Conservation (phyloP, 306 rosid species). For the Spatholobus suberectus region DNA sequence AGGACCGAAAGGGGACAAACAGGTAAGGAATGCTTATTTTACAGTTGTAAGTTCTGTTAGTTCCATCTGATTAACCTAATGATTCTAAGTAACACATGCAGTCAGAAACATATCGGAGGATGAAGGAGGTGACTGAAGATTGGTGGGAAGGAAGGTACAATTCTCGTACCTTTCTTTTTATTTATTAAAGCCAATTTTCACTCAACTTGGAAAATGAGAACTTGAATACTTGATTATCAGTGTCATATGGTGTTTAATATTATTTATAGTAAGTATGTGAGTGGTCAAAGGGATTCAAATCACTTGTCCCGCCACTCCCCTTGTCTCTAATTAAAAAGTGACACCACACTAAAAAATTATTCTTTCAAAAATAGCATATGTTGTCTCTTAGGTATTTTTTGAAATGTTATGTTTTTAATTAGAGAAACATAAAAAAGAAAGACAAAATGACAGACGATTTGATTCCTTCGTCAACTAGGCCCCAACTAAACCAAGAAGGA, state of each 20-base stretch:
- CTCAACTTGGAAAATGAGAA: not conserved
- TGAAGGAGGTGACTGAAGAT: constrained; percentile 88
- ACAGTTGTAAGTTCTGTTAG: constrained; percentile 16
- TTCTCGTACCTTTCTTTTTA: not conserved
- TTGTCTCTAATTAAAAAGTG: not conserved
- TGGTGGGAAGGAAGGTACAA: constrained; percentile 93
- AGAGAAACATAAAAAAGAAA: not conserved
- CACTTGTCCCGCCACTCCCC: not conserved
- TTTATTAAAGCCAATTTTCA: constrained; percentile 8
- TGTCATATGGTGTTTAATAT: not conserved
- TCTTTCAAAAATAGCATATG: not conserved
- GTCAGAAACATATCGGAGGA: constrained; percentile 93
- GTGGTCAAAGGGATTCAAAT: not conserved
- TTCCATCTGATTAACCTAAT: constrained; percentile 5
- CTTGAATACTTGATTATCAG: not conserved
- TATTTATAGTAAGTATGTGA: not conserved
- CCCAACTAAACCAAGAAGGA: not conserved
- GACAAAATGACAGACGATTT: not conserved
- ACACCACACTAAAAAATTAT: not conserved
- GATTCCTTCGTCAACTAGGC: not conserved
- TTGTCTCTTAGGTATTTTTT: not conserved
- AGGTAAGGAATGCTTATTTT: constrained; percentile 58
- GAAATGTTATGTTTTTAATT: not conserved
- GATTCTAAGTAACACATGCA: constrained; percentile 47
- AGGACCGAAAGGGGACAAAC: constrained; percentile 87